Evolutionary conservation across 2,329 filamentous ascomycete species (phyloP).

Genomic region (Bimuria novae-zelandiae): DNA sequence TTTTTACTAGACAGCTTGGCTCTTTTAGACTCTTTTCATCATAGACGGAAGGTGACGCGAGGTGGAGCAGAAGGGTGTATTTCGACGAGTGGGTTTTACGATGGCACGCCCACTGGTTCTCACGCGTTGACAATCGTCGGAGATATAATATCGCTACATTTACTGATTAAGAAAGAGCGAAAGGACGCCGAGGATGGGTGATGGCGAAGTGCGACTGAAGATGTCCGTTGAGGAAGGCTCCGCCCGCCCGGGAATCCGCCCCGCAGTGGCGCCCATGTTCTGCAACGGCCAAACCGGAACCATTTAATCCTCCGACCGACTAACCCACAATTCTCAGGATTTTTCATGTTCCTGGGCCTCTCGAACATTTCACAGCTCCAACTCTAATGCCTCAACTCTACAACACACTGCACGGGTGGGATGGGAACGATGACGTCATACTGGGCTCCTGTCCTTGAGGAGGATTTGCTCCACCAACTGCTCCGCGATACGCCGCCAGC

Average conservation of each 20-base stretch:
- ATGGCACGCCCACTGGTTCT: too few relatives aligned
- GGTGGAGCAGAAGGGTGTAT: too few relatives aligned
- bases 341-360: not conserved
- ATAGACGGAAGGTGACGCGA: too few relatives aligned
- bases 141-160: too few relatives aligned
- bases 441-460: slow-evolving; percentile 5
- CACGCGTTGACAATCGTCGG: too few relatives aligned
- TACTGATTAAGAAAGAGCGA: too few relatives aligned
- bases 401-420: not conserved
- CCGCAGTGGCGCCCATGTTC: not conserved
- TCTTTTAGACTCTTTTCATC: too few relatives aligned
- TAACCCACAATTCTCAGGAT: not conserved
- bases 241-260: not conserved
- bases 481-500: slow-evolving; percentile 16
- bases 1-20: too few relatives aligned
- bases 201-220: too few relatives aligned
- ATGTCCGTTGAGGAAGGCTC: not conserved
- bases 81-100: too few relatives aligned
- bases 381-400: slow-evolving; percentile 3
- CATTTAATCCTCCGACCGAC: not conserved
- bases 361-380: not conserved
- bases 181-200: too few relatives aligned
- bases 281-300: not conserved
- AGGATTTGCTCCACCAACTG: slow-evolving; percentile 14
- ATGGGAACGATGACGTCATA: slow-evolving; percentile 10